Conservation (phyloP, 805 yeast species). For the Candida quercuum region DNA sequence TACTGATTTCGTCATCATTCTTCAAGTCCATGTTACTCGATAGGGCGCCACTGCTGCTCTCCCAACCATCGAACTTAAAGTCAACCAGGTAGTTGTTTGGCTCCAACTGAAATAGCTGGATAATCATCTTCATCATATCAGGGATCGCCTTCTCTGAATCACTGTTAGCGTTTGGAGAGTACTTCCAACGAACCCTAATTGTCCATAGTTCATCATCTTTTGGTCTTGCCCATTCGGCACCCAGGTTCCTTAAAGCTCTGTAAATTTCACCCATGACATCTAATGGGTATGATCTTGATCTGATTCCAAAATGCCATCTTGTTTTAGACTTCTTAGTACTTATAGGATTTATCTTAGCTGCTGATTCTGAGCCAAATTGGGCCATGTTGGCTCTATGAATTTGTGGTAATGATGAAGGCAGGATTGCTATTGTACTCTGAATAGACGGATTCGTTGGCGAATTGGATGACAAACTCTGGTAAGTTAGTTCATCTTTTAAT, state of each 20-base stretch:
- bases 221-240: slow-evolving; percentile 97
- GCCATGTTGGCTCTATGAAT: slow-evolving; percentile 92
- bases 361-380: slow-evolving; percentile 46
- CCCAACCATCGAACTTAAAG: slow-evolving; percentile 98
- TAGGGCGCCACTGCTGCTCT: slow-evolving; percentile 37
- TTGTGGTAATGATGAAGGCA: slow-evolving; percentile 92
- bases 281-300: slow-evolving; percentile 92
- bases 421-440: slow-evolving; percentile 79
- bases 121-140: slow-evolving; percentile 93
- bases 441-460: slow-evolving; percentile 24
- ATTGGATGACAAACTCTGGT: slow-evolving; percentile 26
- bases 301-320: slow-evolving; percentile 97
- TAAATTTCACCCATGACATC: slow-evolving; percentile 99
- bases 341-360: slow-evolving; percentile 44
- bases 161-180: slow-evolving; percentile 37
- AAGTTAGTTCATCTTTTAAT: slow-evolving; percentile 28
- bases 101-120: slow-evolving; percentile 91
- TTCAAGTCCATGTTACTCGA: slow-evolving; percentile 23
- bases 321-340: slow-evolving; percentile 83
- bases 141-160: slow-evolving; percentile 35
- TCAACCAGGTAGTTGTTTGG: slow-evolving; percentile 95
- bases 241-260: slow-evolving; percentile 85
- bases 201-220: slow-evolving; percentile 96
- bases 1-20: slow-evolving; percentile 69
- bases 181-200: slow-evolving; percentile 90